Evolutionary conservation across 257 asterid species (phyloP), one percentile per base, ranked within the genome.

Genomic region (Coffea canephora): DNA sequence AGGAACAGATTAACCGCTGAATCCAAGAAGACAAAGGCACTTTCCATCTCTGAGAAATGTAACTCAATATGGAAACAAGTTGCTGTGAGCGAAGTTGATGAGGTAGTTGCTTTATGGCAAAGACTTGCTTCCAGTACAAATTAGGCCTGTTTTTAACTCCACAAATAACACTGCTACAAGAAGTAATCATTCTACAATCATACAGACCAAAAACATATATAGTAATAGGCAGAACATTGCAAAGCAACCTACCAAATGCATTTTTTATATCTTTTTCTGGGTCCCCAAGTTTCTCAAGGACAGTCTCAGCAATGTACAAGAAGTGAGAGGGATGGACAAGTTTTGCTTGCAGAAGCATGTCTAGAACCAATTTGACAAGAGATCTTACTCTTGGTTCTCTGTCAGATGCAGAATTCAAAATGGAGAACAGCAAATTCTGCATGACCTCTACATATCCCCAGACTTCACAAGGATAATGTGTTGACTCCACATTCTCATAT

Each of bases 41-140:
- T 86, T 94, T 94, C 97, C 98, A 96, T 84, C 98, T 90, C 87
- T 92, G 99, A 73, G 99, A 93, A 78, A 96, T 89, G 89, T 92
- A 96, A 89, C 96, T 92, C 90, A 96, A 89, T 83, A 93, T 82
- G 75, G 97, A 87, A 87, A 96, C 96, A 84, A 96, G 94, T 76
- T 96, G 99, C 86, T 93, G 98, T 59, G 99, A 91, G 76, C 93
- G 97, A 84, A 96, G 90, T 83, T 89, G 91, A 83, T 88, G 97
- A 39, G 97, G 93, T 86, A 94, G 84, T 88, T 90, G 91, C 91
- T 90, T 89, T 61, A 96, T 91, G 71, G 97, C 93, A 92, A 96
- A 92, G 69, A 94, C 85, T 86, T 92, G 97, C 88, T 94, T 96
- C 99, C 99, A 96, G 80, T 87, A 91, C 82, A 91, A 82, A 69